phyloP scores from a whole-genome alignment of 164 flowering plant genomes.

The Stephania yunnanensis region DNA sequence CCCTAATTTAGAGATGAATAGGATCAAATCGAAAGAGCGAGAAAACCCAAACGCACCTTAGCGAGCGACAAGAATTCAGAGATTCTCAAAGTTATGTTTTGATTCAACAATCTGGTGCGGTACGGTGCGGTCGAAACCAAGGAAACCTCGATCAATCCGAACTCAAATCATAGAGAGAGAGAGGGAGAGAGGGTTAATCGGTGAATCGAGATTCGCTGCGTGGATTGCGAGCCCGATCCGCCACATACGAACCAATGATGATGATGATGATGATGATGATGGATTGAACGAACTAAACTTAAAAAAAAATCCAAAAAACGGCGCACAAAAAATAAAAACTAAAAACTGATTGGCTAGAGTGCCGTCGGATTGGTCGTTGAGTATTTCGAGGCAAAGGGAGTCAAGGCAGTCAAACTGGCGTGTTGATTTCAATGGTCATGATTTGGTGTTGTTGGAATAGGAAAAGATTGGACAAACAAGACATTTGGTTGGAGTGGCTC shows the following conservation, averaged over 20 bases:
- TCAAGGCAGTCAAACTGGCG: neutral
- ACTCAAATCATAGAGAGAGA: neutral
- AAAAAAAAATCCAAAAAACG: neutral
- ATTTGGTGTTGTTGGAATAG: constrained; percentile 4
- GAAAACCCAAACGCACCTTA: constrained; percentile 9
- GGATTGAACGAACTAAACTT: too few relatives aligned
- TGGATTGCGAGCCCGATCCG: constrained; percentile 3
- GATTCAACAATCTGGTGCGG: neutral
- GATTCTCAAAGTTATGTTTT: neutral
- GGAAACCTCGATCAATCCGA: neutral
- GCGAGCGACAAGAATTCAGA: neutral
- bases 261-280: neutral
- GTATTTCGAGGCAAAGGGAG: too few relatives aligned
- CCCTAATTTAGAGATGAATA: constrained; percentile 1
- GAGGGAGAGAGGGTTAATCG: neutral
- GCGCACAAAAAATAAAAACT: constrained; percentile 3
- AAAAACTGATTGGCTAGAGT: neutral
- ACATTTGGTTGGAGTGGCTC: too few relatives aligned
- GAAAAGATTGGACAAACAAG: too few relatives aligned
- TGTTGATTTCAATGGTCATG: neutral
- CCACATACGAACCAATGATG: constrained; percentile 15
- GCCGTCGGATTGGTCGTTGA: neutral
- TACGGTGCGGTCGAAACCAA: neutral
- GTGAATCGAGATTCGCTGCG: neutral
- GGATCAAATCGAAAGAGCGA: neutral